Percentiles rank a stretch among this genome's conserved stretches.
phyloP scores from a whole-genome alignment of 345 rosid species.

The Salix suchowensis region DNA sequence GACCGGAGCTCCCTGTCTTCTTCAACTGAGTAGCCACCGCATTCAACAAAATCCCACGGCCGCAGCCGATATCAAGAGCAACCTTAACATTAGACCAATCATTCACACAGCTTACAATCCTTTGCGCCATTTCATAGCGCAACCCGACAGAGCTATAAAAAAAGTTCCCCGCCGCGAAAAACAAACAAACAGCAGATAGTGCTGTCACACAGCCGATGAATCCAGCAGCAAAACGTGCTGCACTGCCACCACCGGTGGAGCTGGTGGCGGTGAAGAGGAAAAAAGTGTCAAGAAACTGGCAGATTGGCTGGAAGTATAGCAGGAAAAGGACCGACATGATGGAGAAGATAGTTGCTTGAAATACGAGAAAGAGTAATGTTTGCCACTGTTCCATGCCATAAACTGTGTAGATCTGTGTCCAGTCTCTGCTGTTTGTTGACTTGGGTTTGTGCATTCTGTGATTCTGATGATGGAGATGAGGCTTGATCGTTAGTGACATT shows the following conservation, averaged over 20 bases:
- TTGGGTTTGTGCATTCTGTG: slow-evolving; percentile 17
- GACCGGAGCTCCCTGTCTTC: slow-evolving; percentile 90
- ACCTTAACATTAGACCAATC: slow-evolving; percentile 90
- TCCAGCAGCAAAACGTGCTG: slow-evolving; percentile 71
- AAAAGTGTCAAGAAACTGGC: slow-evolving; percentile 40
- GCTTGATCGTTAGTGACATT: slow-evolving; percentile 20
- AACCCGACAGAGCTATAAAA: slow-evolving; percentile 78
- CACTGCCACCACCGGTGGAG: slow-evolving; percentile 20
- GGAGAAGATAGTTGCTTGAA: slow-evolving; percentile 71
- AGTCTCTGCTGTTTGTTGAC: slow-evolving; percentile 41
- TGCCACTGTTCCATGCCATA: slow-evolving; percentile 95
- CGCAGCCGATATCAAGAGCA: slow-evolving; percentile 91
- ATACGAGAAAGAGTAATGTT: slow-evolving; percentile 56
- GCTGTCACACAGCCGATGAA: slow-evolving; percentile 69
- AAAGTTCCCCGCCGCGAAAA: slow-evolving; percentile 76
- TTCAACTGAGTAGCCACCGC: slow-evolving; percentile 93
- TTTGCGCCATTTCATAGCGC: slow-evolving; percentile 81
- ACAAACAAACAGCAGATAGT: slow-evolving; percentile 64
- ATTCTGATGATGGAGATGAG: slow-evolving; percentile 10
- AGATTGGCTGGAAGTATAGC: slow-evolving; percentile 59
- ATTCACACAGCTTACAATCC: slow-evolving; percentile 69
- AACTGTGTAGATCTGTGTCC: slow-evolving; percentile 90
- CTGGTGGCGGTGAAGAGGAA: slow-evolving; percentile 25
- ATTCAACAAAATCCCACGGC: slow-evolving; percentile 83
- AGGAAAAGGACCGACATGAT: slow-evolving; percentile 56